Evolutionary conservation across 305 asterid species (phyloP).

Genomic region (Plantago coronopus): DNA sequence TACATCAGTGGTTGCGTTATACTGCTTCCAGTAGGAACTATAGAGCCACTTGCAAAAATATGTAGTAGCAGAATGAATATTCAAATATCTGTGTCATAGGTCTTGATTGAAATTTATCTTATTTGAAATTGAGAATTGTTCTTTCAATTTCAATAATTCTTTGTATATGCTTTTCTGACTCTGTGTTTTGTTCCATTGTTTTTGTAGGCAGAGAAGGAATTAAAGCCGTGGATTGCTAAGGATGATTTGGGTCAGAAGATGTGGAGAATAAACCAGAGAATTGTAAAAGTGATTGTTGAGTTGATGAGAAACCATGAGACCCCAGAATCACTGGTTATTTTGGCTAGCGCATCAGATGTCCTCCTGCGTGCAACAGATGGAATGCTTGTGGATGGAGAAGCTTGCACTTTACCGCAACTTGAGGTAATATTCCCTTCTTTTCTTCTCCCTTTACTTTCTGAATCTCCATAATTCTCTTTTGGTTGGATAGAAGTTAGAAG

Average conservation of each 20-base stretch:
- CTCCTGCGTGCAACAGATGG: constrained; percentile 98
- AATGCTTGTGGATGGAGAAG: constrained; percentile 98
- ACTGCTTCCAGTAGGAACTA: background rate
- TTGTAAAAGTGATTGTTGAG: constrained; percentile 88
- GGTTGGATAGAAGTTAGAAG: too few relatives aligned
- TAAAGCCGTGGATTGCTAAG: constrained; percentile 95
- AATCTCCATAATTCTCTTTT: background rate
- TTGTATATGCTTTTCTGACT: constrained; percentile 41
- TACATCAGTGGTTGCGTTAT: background rate
- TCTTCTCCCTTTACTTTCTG: background rate
- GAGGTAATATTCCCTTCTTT: constrained; percentile 51
- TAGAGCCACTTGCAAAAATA: background rate
- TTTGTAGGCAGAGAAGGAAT: constrained; percentile 93
- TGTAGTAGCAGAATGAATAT: background rate
- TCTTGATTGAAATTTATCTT: too few relatives aligned
- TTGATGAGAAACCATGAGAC: constrained; percentile 91
- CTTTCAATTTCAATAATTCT: constrained; percentile 23
- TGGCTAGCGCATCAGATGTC: constrained; percentile 88
- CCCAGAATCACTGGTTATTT: constrained; percentile 82
- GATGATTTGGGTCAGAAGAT: constrained; percentile 89
- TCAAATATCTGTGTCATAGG: background rate
- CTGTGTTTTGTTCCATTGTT: constrained; percentile 21
- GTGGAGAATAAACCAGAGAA: constrained; percentile 93
- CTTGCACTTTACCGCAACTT: constrained; percentile 95
- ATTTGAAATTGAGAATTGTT: background rate